Base-by-base conservation (phyloP, 176 grass and related monocot species). In the Eragrostis nindensis region DNA sequence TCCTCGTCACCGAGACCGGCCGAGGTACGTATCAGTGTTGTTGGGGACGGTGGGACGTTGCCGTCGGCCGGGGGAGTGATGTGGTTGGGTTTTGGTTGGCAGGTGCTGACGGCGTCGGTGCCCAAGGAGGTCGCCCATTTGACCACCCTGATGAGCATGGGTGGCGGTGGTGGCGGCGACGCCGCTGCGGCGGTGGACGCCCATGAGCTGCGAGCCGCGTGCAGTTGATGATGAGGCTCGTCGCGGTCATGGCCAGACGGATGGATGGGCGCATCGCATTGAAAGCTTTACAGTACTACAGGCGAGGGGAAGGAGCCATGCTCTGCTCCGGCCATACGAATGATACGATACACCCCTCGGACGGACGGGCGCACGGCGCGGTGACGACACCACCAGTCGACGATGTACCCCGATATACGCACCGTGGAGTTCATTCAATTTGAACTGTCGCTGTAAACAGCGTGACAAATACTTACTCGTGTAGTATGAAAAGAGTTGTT, bases 81-180 rank as follows among this genome's bases (percentile, higher is more conserved):
- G n/a, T 22, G 52, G n/a, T 13, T 78, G 24, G 2, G 16, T 53
- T 26, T 40, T 0, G 9, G 32, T 36, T 36, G 78, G 68, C 89
- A 97, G 95, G 87, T 94, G 73, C 76, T 93, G 68, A 99, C 92
- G 7, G 90, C 78, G 25, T 99, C 96, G 36, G 92, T 93, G 75
- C 96, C 96, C 0, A 95, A 95, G 86, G 92, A 95, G 84, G 86
- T 95, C 66, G 4, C 77, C 14, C 92, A 93, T 65, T 60, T 95
- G 14, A 91, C 82, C 55, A 87, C 92, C 15, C 86, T 95, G 59
- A 88, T 99, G 70, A 86, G 86, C 67, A 78, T 91, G 61, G 80
- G 64, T 7, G 25, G 42, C n/a, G 38, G 64, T 7, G 25, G 36
- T 27, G n/a, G n/a, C n/a, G n/a, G n/a, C n/a, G n/a, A n/a, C n/a